Conservation (phyloP, 2,329 filamentous ascomycete genomes). For the Sporothrix sp. region DNA sequence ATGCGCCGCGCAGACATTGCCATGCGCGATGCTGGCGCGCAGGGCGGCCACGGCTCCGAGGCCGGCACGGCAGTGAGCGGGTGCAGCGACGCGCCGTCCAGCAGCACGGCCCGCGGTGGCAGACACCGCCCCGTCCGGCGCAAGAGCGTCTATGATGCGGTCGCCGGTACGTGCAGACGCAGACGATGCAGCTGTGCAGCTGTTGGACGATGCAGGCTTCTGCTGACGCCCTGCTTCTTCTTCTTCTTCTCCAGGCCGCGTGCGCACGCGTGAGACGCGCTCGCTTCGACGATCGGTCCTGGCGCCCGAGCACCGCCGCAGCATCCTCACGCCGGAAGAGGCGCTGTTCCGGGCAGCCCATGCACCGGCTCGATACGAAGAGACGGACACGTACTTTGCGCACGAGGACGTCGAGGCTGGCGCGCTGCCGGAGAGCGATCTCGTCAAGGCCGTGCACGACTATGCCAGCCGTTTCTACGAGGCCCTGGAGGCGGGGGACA, state of each 20-base stretch:
- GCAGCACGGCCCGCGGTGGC: neutral
- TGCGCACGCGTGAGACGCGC: conserved; percentile 14
- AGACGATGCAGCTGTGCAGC: neutral
- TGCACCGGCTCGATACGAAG: conserved; percentile 58
- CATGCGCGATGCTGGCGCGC: neutral
- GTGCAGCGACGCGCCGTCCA: neutral
- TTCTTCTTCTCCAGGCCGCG: conserved; percentile 24
- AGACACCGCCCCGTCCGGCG: conserved; percentile 18
- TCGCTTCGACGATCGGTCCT: neutral
- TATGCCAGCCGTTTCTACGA: conserved; percentile 61
- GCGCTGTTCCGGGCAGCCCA: conserved; percentile 56
- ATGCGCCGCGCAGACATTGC: neutral
- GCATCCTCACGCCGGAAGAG: conserved; percentile 54
- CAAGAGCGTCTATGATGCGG: conserved; percentile 61
- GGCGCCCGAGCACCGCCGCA: conserved; percentile 20
- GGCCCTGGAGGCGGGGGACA: conserved; percentile 20
- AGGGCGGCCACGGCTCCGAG: neutral
- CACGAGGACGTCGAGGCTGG: conserved; percentile 42
- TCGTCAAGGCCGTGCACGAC: conserved; percentile 58
- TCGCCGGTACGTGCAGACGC: conserved; percentile 44
- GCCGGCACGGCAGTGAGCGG: neutral
- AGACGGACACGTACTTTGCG: conserved; percentile 62
- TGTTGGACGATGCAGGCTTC: neutral
- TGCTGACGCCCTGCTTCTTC: neutral
- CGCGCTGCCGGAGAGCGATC: conserved; percentile 55